Evolutionary conservation across 208 protist genomes (phyloP).

Genomic region (Acanthamoeba sp.): DNA sequence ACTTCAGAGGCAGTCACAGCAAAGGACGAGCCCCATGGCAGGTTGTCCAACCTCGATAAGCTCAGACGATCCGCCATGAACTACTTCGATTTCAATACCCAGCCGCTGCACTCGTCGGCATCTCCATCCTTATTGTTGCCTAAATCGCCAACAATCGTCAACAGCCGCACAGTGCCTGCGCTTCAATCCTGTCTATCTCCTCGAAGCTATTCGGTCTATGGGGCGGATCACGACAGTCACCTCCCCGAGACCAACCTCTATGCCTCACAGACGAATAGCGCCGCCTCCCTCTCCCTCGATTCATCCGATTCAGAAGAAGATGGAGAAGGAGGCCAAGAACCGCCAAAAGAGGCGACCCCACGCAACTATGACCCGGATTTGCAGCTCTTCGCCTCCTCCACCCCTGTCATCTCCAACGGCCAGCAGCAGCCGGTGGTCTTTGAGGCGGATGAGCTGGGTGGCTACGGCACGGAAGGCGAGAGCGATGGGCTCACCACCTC

Average conservation of each 20-base stretch:
- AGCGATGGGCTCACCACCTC: background rate
- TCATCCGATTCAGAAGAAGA: slow-evolving; percentile 25
- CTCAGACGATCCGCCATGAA: background rate
- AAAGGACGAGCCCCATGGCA: background rate
- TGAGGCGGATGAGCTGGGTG: background rate
- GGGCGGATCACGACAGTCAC: background rate
- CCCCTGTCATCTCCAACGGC: background rate
- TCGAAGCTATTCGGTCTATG: background rate
- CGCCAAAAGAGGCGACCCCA: background rate
- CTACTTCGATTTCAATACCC: background rate
- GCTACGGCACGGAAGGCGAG: background rate
- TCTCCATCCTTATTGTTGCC: too few relatives aligned
- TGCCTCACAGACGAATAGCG: background rate
- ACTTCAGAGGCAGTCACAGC: too few relatives aligned
- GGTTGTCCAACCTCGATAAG: background rate
- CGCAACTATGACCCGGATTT: background rate
- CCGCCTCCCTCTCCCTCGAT: background rate
- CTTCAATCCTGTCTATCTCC: background rate
- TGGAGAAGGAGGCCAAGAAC: background rate
- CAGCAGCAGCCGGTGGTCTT: background rate
- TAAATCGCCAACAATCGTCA: background rate
- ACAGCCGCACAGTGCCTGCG: background rate
- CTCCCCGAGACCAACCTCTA: slow-evolving; percentile 14
- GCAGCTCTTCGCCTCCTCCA: background rate
- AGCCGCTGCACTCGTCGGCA: background rate